Base-by-base conservation (phyloP, 1,284 basidiomycete genomes). In the Termitomyces sp. region DNA sequence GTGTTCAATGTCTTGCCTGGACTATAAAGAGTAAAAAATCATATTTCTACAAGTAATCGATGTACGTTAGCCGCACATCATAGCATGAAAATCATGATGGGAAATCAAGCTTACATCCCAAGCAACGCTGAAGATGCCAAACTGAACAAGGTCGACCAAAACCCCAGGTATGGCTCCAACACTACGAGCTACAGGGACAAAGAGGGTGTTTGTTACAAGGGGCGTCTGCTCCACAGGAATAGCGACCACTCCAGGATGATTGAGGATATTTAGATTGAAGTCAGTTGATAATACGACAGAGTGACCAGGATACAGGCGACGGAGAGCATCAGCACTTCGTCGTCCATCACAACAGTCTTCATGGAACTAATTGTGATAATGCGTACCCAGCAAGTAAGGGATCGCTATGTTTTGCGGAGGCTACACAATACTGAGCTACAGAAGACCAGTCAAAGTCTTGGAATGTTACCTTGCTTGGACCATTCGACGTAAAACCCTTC, bases 271-370 rank as follows among this genome's bases (percentile, higher is more conserved):
- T 58, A 82, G 63, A 30, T 68, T 65, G 51, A 58, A 67, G 58
- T 83, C 81, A 15, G 69, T 65, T 2, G 83, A 79, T 56, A 79
- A 69, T 4, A 86, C 75, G 28, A 89, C 61, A 24, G 83, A 81
- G 61, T 86, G 75, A 5, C 79, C 74, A 2, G 87, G 84, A 64
- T 88, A 83, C 10, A 84, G 58, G 61, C 75, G 77, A 43, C 76
- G 78, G 43, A 89, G 70, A 26, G 73, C 67, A 54, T 81, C 71
- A 12, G 75, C 73, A n/a, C 84, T 46, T 38, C 44, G 50, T 39
- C 45, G 3, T 28, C 46, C 45, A 12, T 36, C 24, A 52, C 15
- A 44, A 39, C 9, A 8, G 5, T n/a, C 24, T 9, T 3, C 3
- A 28, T 17, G 3, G 10, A 7, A 49, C 10, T 26, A 36, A 38